Conservation (phyloP, 169 alveolate genomes). For the Amoebophrya sp. region DNA sequence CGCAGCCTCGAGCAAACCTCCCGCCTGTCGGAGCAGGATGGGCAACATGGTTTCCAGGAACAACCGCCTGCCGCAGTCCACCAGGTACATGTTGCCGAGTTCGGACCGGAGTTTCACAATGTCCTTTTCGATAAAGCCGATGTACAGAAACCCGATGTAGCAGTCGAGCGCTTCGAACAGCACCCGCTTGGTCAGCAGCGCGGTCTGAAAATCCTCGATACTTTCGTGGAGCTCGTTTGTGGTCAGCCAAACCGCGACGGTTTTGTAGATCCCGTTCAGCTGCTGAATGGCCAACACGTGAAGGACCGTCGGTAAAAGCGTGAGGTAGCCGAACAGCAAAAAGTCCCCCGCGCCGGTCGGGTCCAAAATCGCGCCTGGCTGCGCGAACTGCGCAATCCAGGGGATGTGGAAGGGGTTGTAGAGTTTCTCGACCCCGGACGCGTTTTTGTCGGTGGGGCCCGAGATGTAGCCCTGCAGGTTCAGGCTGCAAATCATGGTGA, state of each 20-base stretch:
- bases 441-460: not conserved
- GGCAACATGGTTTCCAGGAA: too few species aligned
- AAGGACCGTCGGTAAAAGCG: not conserved
- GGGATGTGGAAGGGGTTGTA: not conserved
- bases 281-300: not conserved
- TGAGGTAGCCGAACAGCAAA: not conserved
- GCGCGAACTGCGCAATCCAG: not conserved
- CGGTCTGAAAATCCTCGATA: not conserved
- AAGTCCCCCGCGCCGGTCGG: not conserved
- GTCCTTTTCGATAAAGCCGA: slow-evolving; percentile 38
- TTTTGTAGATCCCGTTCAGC: slow-evolving; percentile 37
- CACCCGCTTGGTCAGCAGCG: slow-evolving; percentile 24
- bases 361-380: not conserved
- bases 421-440: not conserved
- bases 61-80: too few species aligned
- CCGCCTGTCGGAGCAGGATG: too few species aligned
- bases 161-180: slow-evolving; percentile 43
- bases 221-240: slow-evolving; percentile 22
- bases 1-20: too few species aligned
- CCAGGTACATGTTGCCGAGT: too few species aligned
- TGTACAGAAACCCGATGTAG: slow-evolving; percentile 39
- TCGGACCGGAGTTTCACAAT: too few species aligned
- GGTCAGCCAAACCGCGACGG: slow-evolving; percentile 39
- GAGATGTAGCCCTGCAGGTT: not conserved
- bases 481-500: not conserved